Evolutionary conservation across 176 grass and related monocot species (phyloP), one percentile per base, ranked within the genome.

Genomic region (Bonia amplexicaulis): DNA sequence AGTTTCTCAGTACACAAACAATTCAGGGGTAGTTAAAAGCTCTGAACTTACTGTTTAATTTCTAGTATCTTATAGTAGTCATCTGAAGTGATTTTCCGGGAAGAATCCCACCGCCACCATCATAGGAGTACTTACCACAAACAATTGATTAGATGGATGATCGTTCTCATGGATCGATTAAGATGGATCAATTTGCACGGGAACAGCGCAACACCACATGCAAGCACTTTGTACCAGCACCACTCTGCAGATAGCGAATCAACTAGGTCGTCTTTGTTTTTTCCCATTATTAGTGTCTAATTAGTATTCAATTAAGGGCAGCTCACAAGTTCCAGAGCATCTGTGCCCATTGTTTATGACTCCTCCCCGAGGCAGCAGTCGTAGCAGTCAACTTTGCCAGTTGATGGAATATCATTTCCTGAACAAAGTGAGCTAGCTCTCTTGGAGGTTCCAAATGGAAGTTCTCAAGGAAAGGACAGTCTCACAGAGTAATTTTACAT

Each of bases 161-260:
- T 86, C 39, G 9, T 76, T 86, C 83, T 48, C 40, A 9, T 16
- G 0, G 53, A 89, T 90, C 73, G 57, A 72, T 64, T 71, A 81
- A 47, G 61, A 59, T 75, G 17, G 55, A 69, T 67, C 71, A 35
- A 70, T 66, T 86, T 77, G 72, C 78, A 69, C 47, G 9, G 20
- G 80, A 82, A 71, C 88, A 82, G 74, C 73, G 6, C 78, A 82
- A 2, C 31, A 65, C 47, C 88, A 86, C 88, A 86, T 86, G 88
- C 73, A 65, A 78, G 55, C 55, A 55, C 77, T 52, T 23, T 33
- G 67, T 25, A 25, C 54, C 54, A 58, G 54, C 20, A 48, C 55
- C 35, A 26, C 9, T 41, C 80, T 45, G 33, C 26, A 86, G 44
- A 54, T 46, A 85, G 7, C 35, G 9, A 74, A 76, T 70, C 71